Evolutionary conservation across 306 rosid species (phyloP).

Genomic region (Pterocarpus macrocarpus): DNA sequence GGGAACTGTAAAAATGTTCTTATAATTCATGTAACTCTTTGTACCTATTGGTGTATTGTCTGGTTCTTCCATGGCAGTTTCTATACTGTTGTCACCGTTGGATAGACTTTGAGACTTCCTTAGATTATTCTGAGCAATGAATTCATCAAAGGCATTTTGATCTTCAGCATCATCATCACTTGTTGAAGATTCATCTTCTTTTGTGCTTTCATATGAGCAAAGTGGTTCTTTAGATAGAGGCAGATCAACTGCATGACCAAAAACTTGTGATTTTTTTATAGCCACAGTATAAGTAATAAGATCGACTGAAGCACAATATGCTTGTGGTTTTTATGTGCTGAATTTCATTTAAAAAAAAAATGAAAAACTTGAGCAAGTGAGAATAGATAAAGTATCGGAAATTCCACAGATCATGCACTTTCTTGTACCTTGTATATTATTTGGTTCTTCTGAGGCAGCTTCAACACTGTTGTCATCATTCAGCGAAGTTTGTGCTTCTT

Average conservation of each 20-base stretch:
- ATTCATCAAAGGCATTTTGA: constrained; percentile 49
- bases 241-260: constrained; percentile 50
- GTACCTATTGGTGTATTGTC: constrained; percentile 57
- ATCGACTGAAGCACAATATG: constrained; percentile 19
- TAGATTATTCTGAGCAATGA: constrained; percentile 53
- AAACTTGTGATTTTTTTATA: background rate
- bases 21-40: constrained; percentile 36
- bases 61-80: constrained; percentile 47
- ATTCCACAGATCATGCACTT: constrained; percentile 36
- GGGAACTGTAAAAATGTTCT: background rate
- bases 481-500: constrained; percentile 35
- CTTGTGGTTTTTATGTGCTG: constrained; percentile 22
- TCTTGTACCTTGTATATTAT: constrained; percentile 58
- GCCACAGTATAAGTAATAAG: constrained; percentile 7
- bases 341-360: constrained; percentile 3
- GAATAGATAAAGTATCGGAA: constrained; percentile 9
- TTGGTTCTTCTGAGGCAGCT: constrained; percentile 45
- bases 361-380: constrained; percentile 2
- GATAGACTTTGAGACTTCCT: constrained; percentile 46
- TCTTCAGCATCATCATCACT: constrained; percentile 57
- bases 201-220: constrained; percentile 39
- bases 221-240: constrained; percentile 43
- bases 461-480: constrained; percentile 43
- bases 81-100: constrained; percentile 41
- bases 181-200: constrained; percentile 53